These are phyloP conservation scores for Russula sp. DNA, from an alignment of 768 basidiomycete species.

Conservation along the genomic window DNA sequence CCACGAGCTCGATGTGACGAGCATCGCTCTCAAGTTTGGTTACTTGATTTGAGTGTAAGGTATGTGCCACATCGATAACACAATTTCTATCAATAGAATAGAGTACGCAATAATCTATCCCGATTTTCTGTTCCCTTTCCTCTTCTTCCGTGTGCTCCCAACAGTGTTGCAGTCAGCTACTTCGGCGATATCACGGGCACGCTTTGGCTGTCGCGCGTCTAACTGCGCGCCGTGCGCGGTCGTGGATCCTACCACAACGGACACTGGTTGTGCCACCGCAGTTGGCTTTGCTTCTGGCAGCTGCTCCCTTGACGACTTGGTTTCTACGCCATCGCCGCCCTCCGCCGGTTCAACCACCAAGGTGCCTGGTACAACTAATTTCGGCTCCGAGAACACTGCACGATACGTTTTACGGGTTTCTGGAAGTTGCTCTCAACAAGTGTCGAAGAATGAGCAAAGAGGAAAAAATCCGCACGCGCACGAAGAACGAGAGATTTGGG, in stretches of 20 bases:
- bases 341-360: neutral
- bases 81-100: neutral
- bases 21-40: no score
- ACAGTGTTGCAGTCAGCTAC: neutral
- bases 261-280: neutral
- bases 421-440: constrained; percentile 33
- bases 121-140: constrained; percentile 19
- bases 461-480: constrained; percentile 56
- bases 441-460: neutral
- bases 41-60: neutral
- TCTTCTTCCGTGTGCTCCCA: constrained; percentile 22
- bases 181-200: constrained; percentile 1
- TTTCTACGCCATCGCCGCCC: neutral
- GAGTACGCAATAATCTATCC: neutral
- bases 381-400: constrained; percentile 74
- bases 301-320: neutral
- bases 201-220: constrained; percentile 18
- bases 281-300: neutral
- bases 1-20: neutral
- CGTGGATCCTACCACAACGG: neutral
- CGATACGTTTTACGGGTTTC: constrained; percentile 82
- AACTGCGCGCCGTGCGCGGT: no score
- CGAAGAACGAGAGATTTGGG: constrained; percentile 69
- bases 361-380: constrained; percentile 51
- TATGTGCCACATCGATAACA: neutral